phyloP scores from a whole-genome alignment of 257 asterid genomes.

The Solanum gracilifrons region DNA sequence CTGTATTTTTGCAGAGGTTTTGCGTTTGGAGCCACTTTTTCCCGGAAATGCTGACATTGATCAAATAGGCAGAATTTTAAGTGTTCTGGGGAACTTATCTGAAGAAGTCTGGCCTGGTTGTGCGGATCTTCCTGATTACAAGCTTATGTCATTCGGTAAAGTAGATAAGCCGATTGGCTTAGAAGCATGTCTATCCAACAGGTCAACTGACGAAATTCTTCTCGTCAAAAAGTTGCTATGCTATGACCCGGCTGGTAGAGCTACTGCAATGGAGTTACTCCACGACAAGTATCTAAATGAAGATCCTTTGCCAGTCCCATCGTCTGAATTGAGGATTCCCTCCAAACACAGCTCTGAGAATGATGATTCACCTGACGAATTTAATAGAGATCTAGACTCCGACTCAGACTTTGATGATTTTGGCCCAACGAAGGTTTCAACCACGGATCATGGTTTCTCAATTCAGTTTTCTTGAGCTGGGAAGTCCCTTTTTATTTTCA shows the following conservation, averaged over 20 bases:
- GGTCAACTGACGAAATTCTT: slow-evolving; percentile 54
- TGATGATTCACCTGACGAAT: slow-evolving; percentile 44
- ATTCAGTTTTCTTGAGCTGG: slow-evolving; percentile 43
- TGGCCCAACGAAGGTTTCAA: slow-evolving; percentile 35
- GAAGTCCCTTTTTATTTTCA: not conserved
- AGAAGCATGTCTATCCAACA: slow-evolving; percentile 46
- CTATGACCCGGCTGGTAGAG: slow-evolving; percentile 65
- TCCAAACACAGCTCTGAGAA: slow-evolving; percentile 31
- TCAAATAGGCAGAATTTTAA: slow-evolving; percentile 62
- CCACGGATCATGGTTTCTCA: slow-evolving; percentile 51
- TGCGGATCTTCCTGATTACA: slow-evolving; percentile 68
- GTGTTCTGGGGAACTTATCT: slow-evolving; percentile 57
- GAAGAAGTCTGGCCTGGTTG: slow-evolving; percentile 88
- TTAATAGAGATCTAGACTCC: slow-evolving; percentile 36
- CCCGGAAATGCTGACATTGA: slow-evolving; percentile 90
- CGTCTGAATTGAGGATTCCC: slow-evolving; percentile 69
- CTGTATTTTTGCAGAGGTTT: slow-evolving; percentile 80
- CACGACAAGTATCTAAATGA: slow-evolving; percentile 70
- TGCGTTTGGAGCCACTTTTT: slow-evolving; percentile 63
- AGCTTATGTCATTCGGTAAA: slow-evolving; percentile 55
- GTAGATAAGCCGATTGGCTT: slow-evolving; percentile 62
- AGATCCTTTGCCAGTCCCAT: slow-evolving; percentile 62
- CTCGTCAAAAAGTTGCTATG: slow-evolving; percentile 50
- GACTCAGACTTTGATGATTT: slow-evolving; percentile 75
- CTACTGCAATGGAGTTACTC: slow-evolving; percentile 73